Base-by-base conservation (phyloP, 2,329 filamentous ascomycete species). In the Fusarium decemcellulare region DNA sequence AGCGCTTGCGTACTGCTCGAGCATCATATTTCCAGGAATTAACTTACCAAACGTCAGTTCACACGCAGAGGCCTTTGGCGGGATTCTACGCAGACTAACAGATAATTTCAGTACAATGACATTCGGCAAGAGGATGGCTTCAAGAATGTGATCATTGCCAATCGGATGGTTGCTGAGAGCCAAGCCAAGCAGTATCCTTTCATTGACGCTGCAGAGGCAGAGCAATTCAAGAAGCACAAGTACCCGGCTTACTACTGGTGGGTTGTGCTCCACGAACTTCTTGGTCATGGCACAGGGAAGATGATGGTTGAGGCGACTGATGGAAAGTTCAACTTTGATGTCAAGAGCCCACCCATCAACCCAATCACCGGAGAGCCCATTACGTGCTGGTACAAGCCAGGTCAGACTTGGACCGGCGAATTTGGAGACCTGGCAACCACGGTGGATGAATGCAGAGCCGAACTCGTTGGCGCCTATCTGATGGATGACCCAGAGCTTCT, bases 241-340 rank as follows among this genome's bases (percentile, higher is more conserved):
- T 89, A 91, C 68, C 83, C 86, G 7, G 89, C 90, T 0, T 93
- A 92, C 74, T 91, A 93, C 76, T 89, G 92, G 14, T 91, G 91
- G 80, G 90, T 93, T 46, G 91, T 90, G 29, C 12, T 93, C 10
- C 92, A 93, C 78, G 89, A 91, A 75, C 84, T 91, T 6, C 80
- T 91, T 3, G 90, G 89, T 11, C 90, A 91, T 67, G 89, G 90
- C 12, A 91, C 89, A 42, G 89, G 89, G 12, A 89, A 87, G 73
- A 81, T 92, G 18, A 81, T 92, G 37, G 81, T 84, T 66, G 88
- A 91, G 74, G 85, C 81, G 2, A 73, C 80, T 3, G 78, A 81
- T 0, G 85, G 85, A 11, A 78, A 81, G n/a, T 90, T 80, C 81
- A 91, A 91, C 75, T 92, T 92, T 72, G 87, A 91, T 73, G 76